A percentile compares a stretch with the other conserved stretches of the same genome.
These are phyloP conservation scores for Dipsacomyces acuminosporus DNA, from an alignment of 371 early-diverging fungal genomes.

Conservation along the genomic window DNA sequence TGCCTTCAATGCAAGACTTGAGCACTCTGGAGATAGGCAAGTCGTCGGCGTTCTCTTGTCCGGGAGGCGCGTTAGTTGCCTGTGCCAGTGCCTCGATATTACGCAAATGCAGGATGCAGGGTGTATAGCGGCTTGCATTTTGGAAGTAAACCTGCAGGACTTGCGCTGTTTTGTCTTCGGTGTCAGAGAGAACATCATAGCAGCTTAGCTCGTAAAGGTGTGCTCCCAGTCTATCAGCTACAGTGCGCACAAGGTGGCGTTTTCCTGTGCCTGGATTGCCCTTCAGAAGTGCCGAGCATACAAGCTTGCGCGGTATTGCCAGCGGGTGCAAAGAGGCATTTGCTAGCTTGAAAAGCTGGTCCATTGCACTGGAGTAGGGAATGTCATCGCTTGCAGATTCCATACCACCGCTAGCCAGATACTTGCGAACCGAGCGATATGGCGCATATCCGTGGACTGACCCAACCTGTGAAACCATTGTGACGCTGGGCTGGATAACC, in stretches of 20 bases:
- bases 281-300: constrained; percentile 69
- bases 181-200: constrained; percentile 72
- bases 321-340: constrained; percentile 70
- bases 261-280: constrained; percentile 89
- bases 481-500: constrained; percentile 33
- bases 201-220: constrained; percentile 69
- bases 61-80: constrained; percentile 55
- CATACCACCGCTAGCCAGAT: background rate
- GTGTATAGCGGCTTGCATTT: constrained; percentile 69
- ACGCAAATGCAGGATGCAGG: constrained; percentile 73
- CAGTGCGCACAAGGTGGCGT: constrained; percentile 57
- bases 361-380: constrained; percentile 37
- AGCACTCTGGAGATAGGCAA: constrained; percentile 68
- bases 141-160: constrained; percentile 69
- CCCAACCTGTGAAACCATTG: constrained; percentile 40
- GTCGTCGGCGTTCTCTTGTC: constrained; percentile 52
- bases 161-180: constrained; percentile 72
- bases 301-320: constrained; percentile 60
- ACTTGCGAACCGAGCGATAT: constrained; percentile 23
- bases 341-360: constrained; percentile 32
- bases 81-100: constrained; percentile 75
- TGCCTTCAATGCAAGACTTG: constrained; percentile 59
- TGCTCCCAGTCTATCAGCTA: constrained; percentile 64
- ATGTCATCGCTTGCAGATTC: background rate
- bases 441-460: constrained; percentile 32